phyloP scores from a whole-genome alignment of 257 asterid genomes.

The Plectranthus barbatus region DNA sequence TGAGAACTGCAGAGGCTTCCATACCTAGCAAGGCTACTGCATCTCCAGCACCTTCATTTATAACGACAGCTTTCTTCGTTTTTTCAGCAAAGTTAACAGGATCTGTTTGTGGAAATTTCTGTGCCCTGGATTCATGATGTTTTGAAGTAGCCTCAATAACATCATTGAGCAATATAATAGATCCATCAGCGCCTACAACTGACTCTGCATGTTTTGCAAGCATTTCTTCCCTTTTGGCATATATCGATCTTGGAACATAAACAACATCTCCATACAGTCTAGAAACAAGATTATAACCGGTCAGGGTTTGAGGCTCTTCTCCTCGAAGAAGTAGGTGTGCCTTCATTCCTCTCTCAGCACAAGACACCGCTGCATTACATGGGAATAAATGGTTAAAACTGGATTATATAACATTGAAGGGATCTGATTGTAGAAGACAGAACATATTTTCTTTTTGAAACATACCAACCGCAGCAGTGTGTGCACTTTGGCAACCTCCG shows the following conservation, averaged over 20 bases:
- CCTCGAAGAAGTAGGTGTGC: constrained; percentile 89
- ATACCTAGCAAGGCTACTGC: constrained; percentile 75
- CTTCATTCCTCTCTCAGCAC: constrained; percentile 86
- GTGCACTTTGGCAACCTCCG: constrained; percentile 99
- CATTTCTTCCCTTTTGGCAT: constrained; percentile 78
- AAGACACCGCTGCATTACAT: constrained; percentile 63
- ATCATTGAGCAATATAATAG: constrained; percentile 36
- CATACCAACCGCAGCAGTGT: constrained; percentile 94
- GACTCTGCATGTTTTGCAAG: constrained; percentile 53
- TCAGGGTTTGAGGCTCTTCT: constrained; percentile 76
- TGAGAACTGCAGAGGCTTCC: not conserved
- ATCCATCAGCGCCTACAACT: constrained; percentile 41
- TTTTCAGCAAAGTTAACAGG: constrained; percentile 8
- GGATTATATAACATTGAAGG: not conserved
- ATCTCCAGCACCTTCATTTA: constrained; percentile 91
- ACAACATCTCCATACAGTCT: constrained; percentile 58
- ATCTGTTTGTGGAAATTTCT: constrained; percentile 12
- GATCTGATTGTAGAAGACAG: not conserved
- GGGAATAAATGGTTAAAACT: constrained; percentile 18
- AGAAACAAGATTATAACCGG: constrained; percentile 79
- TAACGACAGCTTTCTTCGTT: constrained; percentile 44
- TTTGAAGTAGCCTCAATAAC: constrained; percentile 27
- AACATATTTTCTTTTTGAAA: constrained; percentile 1
- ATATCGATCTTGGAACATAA: constrained; percentile 63
- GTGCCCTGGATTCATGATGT: constrained; percentile 9